Evolutionary conservation across 768 basidiomycete genomes (phyloP).

Genomic region (Amanita rubescens): DNA sequence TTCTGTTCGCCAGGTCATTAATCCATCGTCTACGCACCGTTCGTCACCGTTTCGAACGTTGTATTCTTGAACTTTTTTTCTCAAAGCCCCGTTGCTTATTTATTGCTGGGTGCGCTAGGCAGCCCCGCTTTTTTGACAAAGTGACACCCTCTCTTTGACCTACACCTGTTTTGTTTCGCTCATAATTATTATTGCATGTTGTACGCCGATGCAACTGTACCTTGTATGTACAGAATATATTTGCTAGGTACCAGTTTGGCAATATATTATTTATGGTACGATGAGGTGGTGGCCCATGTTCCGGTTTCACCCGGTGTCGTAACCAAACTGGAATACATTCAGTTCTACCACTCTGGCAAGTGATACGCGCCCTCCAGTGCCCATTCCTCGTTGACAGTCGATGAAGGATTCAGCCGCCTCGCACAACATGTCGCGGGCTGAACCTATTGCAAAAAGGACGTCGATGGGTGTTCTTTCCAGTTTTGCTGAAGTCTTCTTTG

Average conservation of each 20-base stretch:
- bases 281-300: not conserved
- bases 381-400: too few species aligned
- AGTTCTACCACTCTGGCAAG: too few species aligned
- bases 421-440: too few species aligned
- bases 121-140: not conserved
- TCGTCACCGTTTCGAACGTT: not conserved
- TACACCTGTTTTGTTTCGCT: not conserved
- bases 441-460: too few species aligned
- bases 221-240: not conserved
- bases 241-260: not conserved
- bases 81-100: slow-evolving; percentile 1
- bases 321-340: too few species aligned
- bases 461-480: too few species aligned
- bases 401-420: too few species aligned
- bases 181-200: slow-evolving; percentile 8
- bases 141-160: slow-evolving; percentile 1
- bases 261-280: slow-evolving; percentile 5
- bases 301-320: too few species aligned
- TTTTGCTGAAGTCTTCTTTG: too few species aligned
- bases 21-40: not conserved
- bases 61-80: not conserved
- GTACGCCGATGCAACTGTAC: not conserved
- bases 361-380: too few species aligned
- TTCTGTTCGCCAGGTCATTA: not conserved
- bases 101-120: slow-evolving; percentile 4